phyloP scores from a whole-genome alignment of 2,329 filamentous ascomycete genomes.

The Talaromyces sp. region DNA sequence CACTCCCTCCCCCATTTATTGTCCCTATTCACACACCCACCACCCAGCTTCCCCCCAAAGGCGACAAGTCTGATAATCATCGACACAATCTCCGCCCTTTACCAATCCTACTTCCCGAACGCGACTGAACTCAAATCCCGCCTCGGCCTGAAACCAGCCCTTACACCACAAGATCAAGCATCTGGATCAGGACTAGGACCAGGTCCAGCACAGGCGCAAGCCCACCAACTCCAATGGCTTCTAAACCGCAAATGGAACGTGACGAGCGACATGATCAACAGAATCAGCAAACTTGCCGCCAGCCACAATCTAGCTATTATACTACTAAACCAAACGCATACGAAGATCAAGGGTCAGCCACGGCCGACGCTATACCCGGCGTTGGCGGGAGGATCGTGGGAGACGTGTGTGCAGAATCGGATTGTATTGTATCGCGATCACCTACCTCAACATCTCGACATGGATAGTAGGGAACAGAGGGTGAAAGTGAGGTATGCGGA shows the following conservation, averaged over 20 bases:
- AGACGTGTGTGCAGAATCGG: constrained; percentile 70
- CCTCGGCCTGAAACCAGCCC: constrained; percentile 25
- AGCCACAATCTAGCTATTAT: constrained; percentile 64
- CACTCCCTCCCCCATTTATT: constrained; percentile 65
- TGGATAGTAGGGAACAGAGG: constrained; percentile 29
- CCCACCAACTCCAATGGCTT: constrained; percentile 43
- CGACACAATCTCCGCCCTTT: constrained; percentile 72
- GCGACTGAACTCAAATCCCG: constrained; percentile 39
- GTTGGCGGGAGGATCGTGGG: constrained; percentile 75
- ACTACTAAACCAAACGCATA: constrained; percentile 75
- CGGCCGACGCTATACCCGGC: constrained; percentile 69
- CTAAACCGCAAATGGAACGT: constrained; percentile 54
- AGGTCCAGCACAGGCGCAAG: constrained; percentile 1
- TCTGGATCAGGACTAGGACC: background rate
- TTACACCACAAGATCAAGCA: background rate
- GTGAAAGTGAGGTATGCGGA: constrained; percentile 58
- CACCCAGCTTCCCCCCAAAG: constrained; percentile 59
- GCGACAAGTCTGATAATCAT: constrained; percentile 70
- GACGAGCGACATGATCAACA: constrained; percentile 62
- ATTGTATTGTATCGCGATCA: constrained; percentile 79
- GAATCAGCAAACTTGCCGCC: constrained; percentile 69
- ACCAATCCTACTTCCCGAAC: constrained; percentile 75
- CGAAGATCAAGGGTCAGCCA: constrained; percentile 69
- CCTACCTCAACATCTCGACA: constrained; percentile 34
- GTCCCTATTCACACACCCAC: constrained; percentile 69